These are phyloP conservation scores for Tuber brumale DNA, from an alignment of 495 filamentous ascomycete genomes.

Conservation along the genomic window DNA sequence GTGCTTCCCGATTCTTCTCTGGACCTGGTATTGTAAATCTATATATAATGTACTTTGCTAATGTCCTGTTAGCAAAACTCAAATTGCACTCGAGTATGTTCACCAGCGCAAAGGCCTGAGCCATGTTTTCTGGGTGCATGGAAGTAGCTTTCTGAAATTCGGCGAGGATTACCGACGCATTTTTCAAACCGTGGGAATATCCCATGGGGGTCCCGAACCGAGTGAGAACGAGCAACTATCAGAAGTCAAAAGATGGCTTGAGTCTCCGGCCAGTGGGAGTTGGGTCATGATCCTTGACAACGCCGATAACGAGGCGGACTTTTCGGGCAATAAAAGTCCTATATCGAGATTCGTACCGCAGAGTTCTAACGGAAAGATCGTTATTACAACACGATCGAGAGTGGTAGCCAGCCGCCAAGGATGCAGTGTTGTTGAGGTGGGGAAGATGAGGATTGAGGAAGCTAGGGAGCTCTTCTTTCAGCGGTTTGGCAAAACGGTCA, in stretches of 20 bases:
- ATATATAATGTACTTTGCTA: not conserved
- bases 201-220: conserved; percentile 15
- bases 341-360: conserved; percentile 6
- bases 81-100: conserved; percentile 49
- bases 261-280: conserved; percentile 19
- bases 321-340: conserved; percentile 14
- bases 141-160: conserved; percentile 16
- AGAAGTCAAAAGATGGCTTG: conserved; percentile 24
- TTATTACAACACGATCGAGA: conserved; percentile 21
- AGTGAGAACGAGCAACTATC: conserved; percentile 8
- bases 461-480: conserved; percentile 8
- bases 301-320: conserved; percentile 23
- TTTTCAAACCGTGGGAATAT: conserved; percentile 10
- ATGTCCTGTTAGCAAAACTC: conserved; percentile 45
- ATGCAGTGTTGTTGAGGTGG: conserved; percentile 5
- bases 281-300: conserved; percentile 32
- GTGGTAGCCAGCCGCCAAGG: conserved; percentile 3
- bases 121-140: conserved; percentile 29
- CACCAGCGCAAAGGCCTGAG: conserved; percentile 30
- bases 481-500: not conserved
- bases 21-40: conserved; percentile 3
- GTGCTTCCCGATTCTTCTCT: not conserved
- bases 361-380: conserved; percentile 15
- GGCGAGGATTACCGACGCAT: conserved; percentile 26
- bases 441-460: conserved; percentile 2